Evolutionary conservation across 1,284 basidiomycete species (phyloP), one percentile per base, ranked within the genome.

Genomic region (Coriolopsis trogii): DNA sequence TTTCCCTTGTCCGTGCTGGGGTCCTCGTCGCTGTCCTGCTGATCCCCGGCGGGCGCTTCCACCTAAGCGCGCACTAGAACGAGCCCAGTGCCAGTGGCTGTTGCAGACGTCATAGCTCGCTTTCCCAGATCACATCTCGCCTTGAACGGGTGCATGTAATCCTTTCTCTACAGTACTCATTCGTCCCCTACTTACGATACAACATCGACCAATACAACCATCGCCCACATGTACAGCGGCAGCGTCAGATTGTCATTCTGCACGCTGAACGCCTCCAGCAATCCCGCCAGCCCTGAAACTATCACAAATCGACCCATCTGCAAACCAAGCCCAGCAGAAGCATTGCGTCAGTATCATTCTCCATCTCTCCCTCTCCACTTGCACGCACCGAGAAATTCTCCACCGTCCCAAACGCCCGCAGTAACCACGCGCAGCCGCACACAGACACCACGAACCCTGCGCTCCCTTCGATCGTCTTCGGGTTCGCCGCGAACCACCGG

Each of bases 201-300:
- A 59, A 78, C 72, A 62, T 73, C 73, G 43, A 72, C 76, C 38
- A 88, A 69, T 38, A 82, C 83, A 39, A 89, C 70, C 76, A 87
- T 77, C 67, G 84, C 85, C 92, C 93, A 96, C 73, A 92, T 85
- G 68, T 89, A 95, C 70, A 95, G 73, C 20, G 93, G 93, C 53
- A 96, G 72, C 28, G 92, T 92, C 59, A 98, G 76, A 69, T 98
- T 98, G 71, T 98, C 95, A 70, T 98, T 97, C 71, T 98, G 95
- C 64, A 88, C 86, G 18, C 90, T 92, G 49, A 94, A 73, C 15
- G 92, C 95, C 71, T 98, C 95, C 59, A 97, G 77, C 45, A 91
- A 67, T 3, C 86, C 85, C 2, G 87, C 79, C 47, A 91, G 68
- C 13, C 71, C 70, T 18, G 86, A 80, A n/a, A 87, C 82, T 38